phyloP scores from a whole-genome alignment of 371 early-diverging fungal genomes.

The Mortierella sp. region DNA sequence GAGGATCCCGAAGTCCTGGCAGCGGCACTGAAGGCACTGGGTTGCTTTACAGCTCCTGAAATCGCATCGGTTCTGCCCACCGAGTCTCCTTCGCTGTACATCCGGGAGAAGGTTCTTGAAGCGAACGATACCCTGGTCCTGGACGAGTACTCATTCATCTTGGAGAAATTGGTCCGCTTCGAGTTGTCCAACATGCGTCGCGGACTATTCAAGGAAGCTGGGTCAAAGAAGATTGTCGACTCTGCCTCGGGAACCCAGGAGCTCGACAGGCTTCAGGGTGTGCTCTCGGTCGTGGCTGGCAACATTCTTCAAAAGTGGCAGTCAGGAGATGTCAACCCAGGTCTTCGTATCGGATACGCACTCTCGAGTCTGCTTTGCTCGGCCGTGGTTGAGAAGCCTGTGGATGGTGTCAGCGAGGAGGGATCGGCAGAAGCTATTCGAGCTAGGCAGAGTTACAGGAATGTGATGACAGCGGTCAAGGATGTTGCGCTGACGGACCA shows the following conservation, averaged over 20 bases:
- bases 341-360: constrained; percentile 68
- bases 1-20: constrained; percentile 50
- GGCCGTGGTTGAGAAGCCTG: constrained; percentile 20
- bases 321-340: constrained; percentile 66
- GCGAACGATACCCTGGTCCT: constrained; percentile 40
- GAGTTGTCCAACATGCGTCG: constrained; percentile 73
- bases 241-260: constrained; percentile 26
- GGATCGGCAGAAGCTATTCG: constrained; percentile 50
- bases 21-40: constrained; percentile 61
- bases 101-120: constrained; percentile 44
- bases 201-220: constrained; percentile 67
- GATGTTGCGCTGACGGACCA: constrained; percentile 71
- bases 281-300: constrained; percentile 36
- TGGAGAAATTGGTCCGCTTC: constrained; percentile 65
- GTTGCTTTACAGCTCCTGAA: constrained; percentile 63
- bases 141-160: constrained; percentile 50
- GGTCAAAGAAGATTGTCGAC: constrained; percentile 22
- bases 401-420: constrained; percentile 7
- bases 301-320: constrained; percentile 61
- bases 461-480: constrained; percentile 64
- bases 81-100: constrained; percentile 62
- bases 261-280: constrained; percentile 39
- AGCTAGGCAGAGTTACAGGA: constrained; percentile 63
- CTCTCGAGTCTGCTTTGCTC: constrained; percentile 60
- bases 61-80: constrained; percentile 59